A percentile compares a stretch with the other conserved stretches of the same genome.
Evolutionary conservation across 306 rosid genomes (phyloP).

Genomic region (Trifolium pratense): DNA sequence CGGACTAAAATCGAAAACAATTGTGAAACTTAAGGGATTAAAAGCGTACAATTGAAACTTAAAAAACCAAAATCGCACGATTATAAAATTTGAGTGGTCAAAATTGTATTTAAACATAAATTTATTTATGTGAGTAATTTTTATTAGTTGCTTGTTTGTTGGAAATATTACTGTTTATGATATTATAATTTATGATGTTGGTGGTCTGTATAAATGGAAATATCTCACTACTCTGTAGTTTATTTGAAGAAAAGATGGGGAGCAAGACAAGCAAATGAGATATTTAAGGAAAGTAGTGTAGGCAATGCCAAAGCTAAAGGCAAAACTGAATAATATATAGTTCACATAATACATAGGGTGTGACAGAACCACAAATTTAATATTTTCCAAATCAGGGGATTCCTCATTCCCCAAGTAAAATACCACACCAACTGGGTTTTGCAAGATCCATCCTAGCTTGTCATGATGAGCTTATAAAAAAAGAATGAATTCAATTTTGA

Average conservation of each 20-base stretch:
- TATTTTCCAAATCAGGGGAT: conserved; percentile 48
- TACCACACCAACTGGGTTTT: conserved; percentile 45
- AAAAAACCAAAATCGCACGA: too few relatives aligned
- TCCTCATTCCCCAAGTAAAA: conserved; percentile 58
- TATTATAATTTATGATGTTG: conserved; percentile 8
- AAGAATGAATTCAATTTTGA: neutral
- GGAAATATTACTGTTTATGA: neutral
- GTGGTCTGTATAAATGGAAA: conserved; percentile 37
- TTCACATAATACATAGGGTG: conserved; percentile 9
- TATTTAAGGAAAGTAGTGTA: conserved; percentile 48
- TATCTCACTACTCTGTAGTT: conserved; percentile 4
- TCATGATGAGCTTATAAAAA: neutral
- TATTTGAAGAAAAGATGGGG: conserved; percentile 34
- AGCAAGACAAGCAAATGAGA: conserved; percentile 49
- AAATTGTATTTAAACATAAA: too few relatives aligned
- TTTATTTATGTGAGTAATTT: too few relatives aligned
- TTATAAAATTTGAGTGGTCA: too few relatives aligned
- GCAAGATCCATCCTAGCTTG: conserved; percentile 40
- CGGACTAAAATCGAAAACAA: too few relatives aligned
- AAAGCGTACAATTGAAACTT: too few relatives aligned
- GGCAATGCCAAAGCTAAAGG: conserved; percentile 25
- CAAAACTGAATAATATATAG: conserved; percentile 26
- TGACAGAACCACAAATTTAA: conserved; percentile 42
- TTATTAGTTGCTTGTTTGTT: too few relatives aligned
- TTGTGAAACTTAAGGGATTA: too few relatives aligned